Evolutionary conservation across 179 eudicot genomes (phyloP), one percentile per base, ranked within the genome.

Genomic region (Beta lomatogona): DNA sequence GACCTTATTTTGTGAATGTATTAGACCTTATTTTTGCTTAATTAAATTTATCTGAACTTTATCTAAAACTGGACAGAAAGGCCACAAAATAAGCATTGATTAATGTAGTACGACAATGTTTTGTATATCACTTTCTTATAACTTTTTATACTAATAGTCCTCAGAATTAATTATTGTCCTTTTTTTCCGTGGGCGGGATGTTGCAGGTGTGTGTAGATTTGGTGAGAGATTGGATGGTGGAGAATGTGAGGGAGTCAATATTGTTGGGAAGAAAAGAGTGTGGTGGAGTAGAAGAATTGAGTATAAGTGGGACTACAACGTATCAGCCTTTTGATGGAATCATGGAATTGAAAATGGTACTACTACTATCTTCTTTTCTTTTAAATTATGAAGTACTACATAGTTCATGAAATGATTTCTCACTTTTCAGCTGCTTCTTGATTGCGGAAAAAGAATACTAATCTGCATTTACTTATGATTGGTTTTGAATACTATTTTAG

Each of bases 261-360:
- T 22, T 80, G 77, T 77, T 31, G 58, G 22, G 77, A 36, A n/a
- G 52, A 75, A 75, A 75, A 6, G 65, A 75, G 48, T 31, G 65
- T 36, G 64, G 63, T 71, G 82, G 78, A 74, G 67, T 72, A 80
- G 78, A 78, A 72, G 90, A 83, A 73, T 81, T 81, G 84, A 83
- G 84, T 58, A 83, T 91, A 13, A 85, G 87, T 73, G 92, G 91
- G 50, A 86, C 93, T 80, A 88, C 95, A 44, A 82, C 87, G 50
- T 89, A 94, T 87, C 95, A 91, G 71, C 93, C 95, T 80, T 89
- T 88, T 81, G 90, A 92, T 88, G 98, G 98, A 74, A 82, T 89
- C 76, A 80, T 86, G 91, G 92, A 89, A 75, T 85, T 90, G 73
- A 94, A 93, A 94, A 79, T 87, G 88, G 97, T 94, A 86, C 80